A percentile compares a stretch with the other conserved stretches of the same genome.
These are phyloP conservation scores for Lathyrus oleraceus DNA, from an alignment of 306 rosid genomes.

Conservation along the genomic window DNA sequence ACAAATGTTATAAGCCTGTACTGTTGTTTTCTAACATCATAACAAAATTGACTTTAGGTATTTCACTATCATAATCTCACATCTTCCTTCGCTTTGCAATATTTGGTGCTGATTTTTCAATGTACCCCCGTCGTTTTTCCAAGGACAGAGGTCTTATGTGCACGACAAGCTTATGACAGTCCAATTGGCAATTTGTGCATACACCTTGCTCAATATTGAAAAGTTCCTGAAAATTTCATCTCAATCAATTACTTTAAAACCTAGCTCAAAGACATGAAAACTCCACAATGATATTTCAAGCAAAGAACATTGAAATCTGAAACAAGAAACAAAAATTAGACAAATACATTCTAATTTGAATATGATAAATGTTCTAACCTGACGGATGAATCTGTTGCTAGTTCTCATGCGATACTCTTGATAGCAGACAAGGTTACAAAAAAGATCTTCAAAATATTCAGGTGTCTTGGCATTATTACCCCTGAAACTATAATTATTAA, in stretches of 20 bases:
- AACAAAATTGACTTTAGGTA: neutral
- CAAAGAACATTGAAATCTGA: conserved; percentile 17
- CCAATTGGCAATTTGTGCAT: conserved; percentile 78
- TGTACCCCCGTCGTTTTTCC: conserved; percentile 60
- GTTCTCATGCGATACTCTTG: conserved; percentile 89
- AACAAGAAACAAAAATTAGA: conserved; percentile 23
- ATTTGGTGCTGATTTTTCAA: conserved; percentile 79
- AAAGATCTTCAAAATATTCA: conserved; percentile 91
- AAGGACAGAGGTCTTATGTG: conserved; percentile 70
- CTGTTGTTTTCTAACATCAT: conserved; percentile 13
- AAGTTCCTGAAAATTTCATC: conserved; percentile 67
- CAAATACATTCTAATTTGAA: conserved; percentile 12
- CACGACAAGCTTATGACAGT: conserved; percentile 85
- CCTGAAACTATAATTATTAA: conserved; percentile 58
- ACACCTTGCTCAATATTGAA: conserved; percentile 85
- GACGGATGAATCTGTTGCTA: conserved; percentile 79
- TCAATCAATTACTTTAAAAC: conserved; percentile 25
- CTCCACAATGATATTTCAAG: neutral
- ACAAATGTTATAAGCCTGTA: conserved; percentile 11
- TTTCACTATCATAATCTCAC: conserved; percentile 56
- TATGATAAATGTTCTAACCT: conserved; percentile 51
- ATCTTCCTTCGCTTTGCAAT: conserved; percentile 61
- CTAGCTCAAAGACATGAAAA: conserved; percentile 33
- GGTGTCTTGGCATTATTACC: conserved; percentile 71
- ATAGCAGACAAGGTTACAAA: conserved; percentile 82